Conservation (phyloP, 805 yeast genomes). For the Teunomyces pallodes region DNA sequence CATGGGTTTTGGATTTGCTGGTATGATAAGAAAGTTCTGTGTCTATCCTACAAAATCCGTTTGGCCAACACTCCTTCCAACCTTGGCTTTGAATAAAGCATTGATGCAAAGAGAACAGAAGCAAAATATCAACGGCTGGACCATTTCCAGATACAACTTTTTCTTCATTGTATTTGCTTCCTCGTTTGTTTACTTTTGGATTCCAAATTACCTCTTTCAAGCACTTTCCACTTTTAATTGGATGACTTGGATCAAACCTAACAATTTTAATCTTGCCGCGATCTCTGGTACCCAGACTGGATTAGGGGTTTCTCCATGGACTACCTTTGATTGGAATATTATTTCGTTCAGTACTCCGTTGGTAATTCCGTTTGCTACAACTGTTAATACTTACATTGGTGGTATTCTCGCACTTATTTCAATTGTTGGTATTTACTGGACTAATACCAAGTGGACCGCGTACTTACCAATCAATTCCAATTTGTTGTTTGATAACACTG, state of each 20-base stretch:
- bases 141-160: conserved; percentile 23
- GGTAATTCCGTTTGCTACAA: conserved; percentile 21
- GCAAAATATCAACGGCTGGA: conserved; percentile 31
- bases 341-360: conserved; percentile 18
- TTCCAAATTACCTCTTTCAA: conserved; percentile 42
- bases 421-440: conserved; percentile 24
- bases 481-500: conserved; percentile 22
- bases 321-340: conserved; percentile 54
- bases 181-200: conserved; percentile 36
- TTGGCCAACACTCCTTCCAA: conserved; percentile 47
- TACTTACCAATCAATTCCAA: conserved; percentile 25
- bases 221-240: conserved; percentile 49
- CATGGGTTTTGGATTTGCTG: conserved; percentile 19
- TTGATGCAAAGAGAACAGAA: conserved; percentile 22
- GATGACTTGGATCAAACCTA: conserved; percentile 58
- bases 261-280: conserved; percentile 45
- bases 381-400: conserved; percentile 21
- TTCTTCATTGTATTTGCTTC: conserved; percentile 11
- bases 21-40: conserved; percentile 24
- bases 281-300: conserved; percentile 48
- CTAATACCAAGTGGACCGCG: conserved; percentile 27
- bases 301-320: conserved; percentile 51
- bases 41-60: conserved; percentile 51
- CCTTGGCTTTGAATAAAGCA: conserved; percentile 28
- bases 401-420: conserved; percentile 16